Percentiles rank a stretch among this genome's conserved stretches.
These are phyloP conservation scores for Sporothrix humicola DNA, from an alignment of 2,329 filamentous ascomycete species.

Conservation along the genomic window DNA sequence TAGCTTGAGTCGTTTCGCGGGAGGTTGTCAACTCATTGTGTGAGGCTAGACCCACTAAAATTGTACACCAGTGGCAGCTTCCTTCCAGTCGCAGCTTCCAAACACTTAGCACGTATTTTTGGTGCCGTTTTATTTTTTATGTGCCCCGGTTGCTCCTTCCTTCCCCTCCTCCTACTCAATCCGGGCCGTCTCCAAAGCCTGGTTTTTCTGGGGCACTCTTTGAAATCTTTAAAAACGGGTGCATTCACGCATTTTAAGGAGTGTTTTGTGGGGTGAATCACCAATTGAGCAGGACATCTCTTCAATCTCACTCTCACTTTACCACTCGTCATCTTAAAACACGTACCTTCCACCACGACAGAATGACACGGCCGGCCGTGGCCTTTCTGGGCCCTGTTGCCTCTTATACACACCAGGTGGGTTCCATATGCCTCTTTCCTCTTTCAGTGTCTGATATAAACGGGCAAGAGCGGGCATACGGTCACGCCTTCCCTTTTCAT, in stretches of 20 bases:
- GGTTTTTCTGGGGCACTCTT: conserved; percentile 1
- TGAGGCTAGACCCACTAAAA: conserved; percentile 19
- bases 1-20: not conserved
- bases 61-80: not conserved
- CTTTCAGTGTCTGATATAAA: not conserved
- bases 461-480: not conserved
- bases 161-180: not conserved
- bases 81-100: not conserved
- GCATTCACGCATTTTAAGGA: not conserved
- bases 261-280: not conserved
- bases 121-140: not conserved
- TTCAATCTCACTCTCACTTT: conserved; percentile 11
- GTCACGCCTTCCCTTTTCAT: not conserved
- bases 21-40: not conserved
- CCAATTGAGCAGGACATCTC: not conserved
- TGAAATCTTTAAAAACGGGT: not conserved
- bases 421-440: conserved; percentile 22
- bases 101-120: conserved; percentile 4
- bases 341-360: not conserved
- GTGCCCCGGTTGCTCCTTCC: conserved; percentile 3
- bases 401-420: conserved; percentile 43
- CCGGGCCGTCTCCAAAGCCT: conserved; percentile 4
- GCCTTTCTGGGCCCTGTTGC: conserved; percentile 42
- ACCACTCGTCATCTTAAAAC: not conserved
- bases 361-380: conserved; percentile 35